phyloP scores from a whole-genome alignment of 129 eudicot species.

The Flaveria sonorensis region DNA sequence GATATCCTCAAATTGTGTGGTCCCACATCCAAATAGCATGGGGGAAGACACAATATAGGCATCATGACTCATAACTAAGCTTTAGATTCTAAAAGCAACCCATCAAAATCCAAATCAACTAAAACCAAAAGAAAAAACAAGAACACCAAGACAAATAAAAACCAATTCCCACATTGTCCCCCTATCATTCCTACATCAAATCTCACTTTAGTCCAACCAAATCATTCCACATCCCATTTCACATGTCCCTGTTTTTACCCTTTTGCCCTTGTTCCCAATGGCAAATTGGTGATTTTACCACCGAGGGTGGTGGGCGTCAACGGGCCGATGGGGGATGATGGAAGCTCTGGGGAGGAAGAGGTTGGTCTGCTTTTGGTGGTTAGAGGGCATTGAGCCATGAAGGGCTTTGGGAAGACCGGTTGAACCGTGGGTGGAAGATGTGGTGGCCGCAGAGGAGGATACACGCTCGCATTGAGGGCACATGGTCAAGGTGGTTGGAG shows the following conservation, averaged over 20 bases:
- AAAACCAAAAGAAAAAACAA: constrained; percentile 8
- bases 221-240: constrained; percentile 41
- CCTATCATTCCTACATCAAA: constrained; percentile 50
- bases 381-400: constrained; percentile 22
- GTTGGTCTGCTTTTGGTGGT: constrained; percentile 43
- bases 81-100: constrained; percentile 44
- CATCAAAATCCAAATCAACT: constrained; percentile 37
- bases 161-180: constrained; percentile 37
- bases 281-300: constrained; percentile 23
- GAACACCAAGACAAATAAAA: constrained; percentile 33
- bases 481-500: constrained; percentile 84
- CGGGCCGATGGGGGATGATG: constrained; percentile 45
- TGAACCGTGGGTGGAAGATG: constrained; percentile 34
- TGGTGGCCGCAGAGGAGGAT: constrained; percentile 40
- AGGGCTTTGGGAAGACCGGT: constrained; percentile 27
- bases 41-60: constrained; percentile 45
- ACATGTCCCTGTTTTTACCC: constrained; percentile 21
- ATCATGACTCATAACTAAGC: constrained; percentile 40
- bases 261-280: constrained; percentile 5
- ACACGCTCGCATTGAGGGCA: constrained; percentile 90
- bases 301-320: constrained; percentile 45
- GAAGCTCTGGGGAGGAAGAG: constrained; percentile 57
- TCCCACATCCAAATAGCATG: constrained; percentile 48
- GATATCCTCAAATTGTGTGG: constrained; percentile 46
- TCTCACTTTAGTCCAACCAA: constrained; percentile 42